Evolutionary conservation across 1,284 basidiomycete genomes (phyloP).

Genomic region (Moniliophthora roreri): DNA sequence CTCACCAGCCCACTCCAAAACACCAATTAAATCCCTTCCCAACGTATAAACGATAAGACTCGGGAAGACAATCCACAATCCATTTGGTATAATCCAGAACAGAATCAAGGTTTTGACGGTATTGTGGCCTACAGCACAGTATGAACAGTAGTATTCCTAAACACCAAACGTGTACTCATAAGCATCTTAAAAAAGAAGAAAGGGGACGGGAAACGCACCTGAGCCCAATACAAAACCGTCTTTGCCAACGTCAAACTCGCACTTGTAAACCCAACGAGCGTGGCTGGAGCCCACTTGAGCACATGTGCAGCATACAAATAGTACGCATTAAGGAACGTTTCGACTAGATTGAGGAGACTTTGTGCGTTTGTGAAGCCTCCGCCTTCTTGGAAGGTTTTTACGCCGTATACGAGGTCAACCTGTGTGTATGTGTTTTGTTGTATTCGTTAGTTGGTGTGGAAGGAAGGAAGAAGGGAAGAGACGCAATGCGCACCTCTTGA

Average conservation of each 20-base stretch:
- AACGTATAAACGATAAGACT: no score
- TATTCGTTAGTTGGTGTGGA: no score
- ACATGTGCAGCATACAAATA: slow-evolving; percentile 57
- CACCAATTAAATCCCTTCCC: no score
- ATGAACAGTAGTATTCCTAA: slow-evolving; percentile 70
- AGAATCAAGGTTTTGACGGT: slow-evolving; percentile 14
- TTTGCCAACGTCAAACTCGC: slow-evolving; percentile 81
- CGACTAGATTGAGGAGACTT: slow-evolving; percentile 37
- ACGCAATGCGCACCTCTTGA: slow-evolving; percentile 54
- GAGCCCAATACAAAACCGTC: slow-evolving; percentile 79
- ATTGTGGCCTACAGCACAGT: slow-evolving; percentile 80
- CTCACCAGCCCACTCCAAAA: no score
- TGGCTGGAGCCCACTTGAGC: slow-evolving; percentile 56
- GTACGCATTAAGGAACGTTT: no score
- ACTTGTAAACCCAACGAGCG: slow-evolving; percentile 74
- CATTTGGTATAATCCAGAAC: no score
- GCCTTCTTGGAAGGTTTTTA: slow-evolving; percentile 56
- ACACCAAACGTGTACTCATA: no score
- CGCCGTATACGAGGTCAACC: slow-evolving; percentile 61
- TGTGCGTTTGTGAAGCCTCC: slow-evolving; percentile 90
- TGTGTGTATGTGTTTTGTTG: no score
- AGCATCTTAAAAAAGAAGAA: no score
- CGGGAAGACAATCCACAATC: no score
- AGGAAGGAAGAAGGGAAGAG: not conserved
- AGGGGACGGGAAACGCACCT: slow-evolving; percentile 25